Conservation (phyloP, 805 yeast genomes). For the Saccharomyces cerevisiae region DNA sequence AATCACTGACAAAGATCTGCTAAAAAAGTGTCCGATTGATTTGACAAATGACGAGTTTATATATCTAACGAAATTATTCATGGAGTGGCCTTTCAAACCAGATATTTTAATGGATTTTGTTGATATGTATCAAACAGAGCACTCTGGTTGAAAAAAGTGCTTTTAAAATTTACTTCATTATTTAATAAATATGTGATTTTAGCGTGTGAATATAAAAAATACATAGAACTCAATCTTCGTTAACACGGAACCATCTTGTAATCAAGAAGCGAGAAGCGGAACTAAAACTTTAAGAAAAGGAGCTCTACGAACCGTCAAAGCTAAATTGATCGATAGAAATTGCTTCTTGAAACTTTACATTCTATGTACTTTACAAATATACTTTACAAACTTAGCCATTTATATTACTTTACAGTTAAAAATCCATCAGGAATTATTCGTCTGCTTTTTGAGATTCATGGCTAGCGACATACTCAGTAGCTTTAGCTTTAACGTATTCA, state of each 20-base stretch:
- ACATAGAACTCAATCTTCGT: constrained; percentile 2
- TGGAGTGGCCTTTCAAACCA: constrained; percentile 85
- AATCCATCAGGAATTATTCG: neutral
- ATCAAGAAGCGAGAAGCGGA: neutral
- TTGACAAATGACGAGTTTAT: constrained; percentile 50
- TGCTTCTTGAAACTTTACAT: neutral
- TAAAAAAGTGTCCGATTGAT: constrained; percentile 39
- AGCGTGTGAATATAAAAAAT: constrained; percentile 10
- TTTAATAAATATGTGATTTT: neutral
- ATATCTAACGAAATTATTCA: constrained; percentile 43
- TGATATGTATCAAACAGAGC: constrained; percentile 25
- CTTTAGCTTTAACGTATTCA: constrained; percentile 85
- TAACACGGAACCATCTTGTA: constrained; percentile 4
- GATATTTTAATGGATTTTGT: constrained; percentile 36
- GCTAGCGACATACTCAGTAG: constrained; percentile 60
- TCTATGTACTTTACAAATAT: neutral
- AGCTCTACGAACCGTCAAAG: neutral
- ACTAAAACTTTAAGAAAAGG: neutral
- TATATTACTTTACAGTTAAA: neutral
- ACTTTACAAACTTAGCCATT: neutral
- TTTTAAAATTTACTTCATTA: neutral
- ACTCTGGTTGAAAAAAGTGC: neutral
- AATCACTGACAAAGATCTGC: constrained; percentile 31
- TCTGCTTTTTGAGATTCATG: constrained; percentile 7
- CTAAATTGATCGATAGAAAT: neutral